Conservation (phyloP, 495 filamentous ascomycete species). For the Rhypophila decipiens region DNA sequence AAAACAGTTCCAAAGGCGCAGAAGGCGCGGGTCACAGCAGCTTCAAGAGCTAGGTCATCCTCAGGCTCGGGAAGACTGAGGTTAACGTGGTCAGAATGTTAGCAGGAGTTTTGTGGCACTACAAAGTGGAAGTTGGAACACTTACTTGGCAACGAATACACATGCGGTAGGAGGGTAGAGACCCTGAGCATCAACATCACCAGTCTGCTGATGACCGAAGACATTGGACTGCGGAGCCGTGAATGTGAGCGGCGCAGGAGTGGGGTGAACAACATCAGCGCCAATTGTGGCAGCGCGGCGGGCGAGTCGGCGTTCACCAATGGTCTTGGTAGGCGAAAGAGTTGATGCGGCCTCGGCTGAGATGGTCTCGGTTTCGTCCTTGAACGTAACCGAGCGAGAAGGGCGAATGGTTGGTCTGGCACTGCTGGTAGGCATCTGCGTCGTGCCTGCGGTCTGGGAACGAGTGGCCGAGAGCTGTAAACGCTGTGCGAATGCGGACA, state of each 20-base stretch:
- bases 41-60: slow-evolving; percentile 44
- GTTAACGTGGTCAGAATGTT: neutral
- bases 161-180: slow-evolving; percentile 50
- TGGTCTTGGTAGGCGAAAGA: neutral
- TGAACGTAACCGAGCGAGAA: neutral
- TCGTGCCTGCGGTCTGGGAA: neutral
- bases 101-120: neutral
- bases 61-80: slow-evolving; percentile 37
- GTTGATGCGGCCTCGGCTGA: no score
- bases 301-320: neutral
- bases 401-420: neutral
- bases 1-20: slow-evolving; percentile 47
- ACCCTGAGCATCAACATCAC: slow-evolving; percentile 46
- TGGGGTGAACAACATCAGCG: neutral
- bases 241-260: neutral
- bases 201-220: slow-evolving; percentile 2
- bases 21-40: slow-evolving; percentile 48
- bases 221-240: no score
- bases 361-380: neutral
- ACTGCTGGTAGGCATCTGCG: neutral
- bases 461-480: neutral
- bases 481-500: neutral
- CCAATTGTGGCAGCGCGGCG: slow-evolving; percentile 3
- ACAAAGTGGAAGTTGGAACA: slow-evolving; percentile 6
- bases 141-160: slow-evolving; percentile 62